phyloP scores from a whole-genome alignment of 164 flowering plant genomes.

The Buxus sempervirens region DNA sequence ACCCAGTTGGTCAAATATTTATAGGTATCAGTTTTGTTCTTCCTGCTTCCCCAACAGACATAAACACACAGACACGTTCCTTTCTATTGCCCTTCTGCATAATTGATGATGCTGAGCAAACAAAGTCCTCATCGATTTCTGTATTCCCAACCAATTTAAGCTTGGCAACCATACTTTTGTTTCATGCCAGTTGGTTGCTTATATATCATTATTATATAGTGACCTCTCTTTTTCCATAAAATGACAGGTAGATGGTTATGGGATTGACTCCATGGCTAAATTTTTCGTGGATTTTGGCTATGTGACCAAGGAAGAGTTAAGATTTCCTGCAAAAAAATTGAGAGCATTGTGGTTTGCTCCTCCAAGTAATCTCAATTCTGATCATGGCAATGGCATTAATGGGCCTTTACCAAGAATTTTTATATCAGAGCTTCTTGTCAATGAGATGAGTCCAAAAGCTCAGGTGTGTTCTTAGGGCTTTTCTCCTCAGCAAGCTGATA shows the following conservation, averaged over 20 bases:
- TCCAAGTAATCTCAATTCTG: slow-evolving; percentile 33
- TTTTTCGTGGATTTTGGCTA: slow-evolving; percentile 83
- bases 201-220: neutral
- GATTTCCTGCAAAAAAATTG: slow-evolving; percentile 86
- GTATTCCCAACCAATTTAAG: neutral
- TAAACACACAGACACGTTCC: neutral
- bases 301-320: slow-evolving; percentile 56
- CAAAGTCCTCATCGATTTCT: neutral
- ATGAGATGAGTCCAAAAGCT: slow-evolving; percentile 75
- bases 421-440: slow-evolving; percentile 91
- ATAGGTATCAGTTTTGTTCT: neutral
- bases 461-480: slow-evolving; percentile 51
- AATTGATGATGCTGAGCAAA: neutral
- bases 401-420: slow-evolving; percentile 95
- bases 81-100: neutral
- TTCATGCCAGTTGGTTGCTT: neutral
- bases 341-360: slow-evolving; percentile 95
- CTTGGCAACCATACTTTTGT: neutral
- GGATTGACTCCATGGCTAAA: slow-evolving; percentile 78
- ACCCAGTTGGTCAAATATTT: neutral
- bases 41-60: neutral
- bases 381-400: slow-evolving; percentile 46
- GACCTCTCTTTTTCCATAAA: neutral
- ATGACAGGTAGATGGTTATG: slow-evolving; percentile 72
- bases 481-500: neutral